These are phyloP conservation scores for Alnus rubra DNA, from an alignment of 306 rosid genomes.

Conservation along the genomic window DNA sequence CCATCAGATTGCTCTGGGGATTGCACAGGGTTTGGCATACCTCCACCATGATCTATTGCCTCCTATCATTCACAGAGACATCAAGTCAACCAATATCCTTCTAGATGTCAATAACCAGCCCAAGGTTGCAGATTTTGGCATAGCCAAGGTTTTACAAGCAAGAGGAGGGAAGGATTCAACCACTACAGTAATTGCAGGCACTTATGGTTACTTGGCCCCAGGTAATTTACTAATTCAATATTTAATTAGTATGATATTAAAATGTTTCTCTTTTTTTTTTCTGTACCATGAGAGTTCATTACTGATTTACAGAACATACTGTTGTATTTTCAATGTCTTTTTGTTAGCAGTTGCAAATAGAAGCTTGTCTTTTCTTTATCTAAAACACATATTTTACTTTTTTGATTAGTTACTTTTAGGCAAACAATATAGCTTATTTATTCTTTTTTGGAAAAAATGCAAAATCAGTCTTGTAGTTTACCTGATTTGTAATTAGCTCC, in stretches of 20 bases:
- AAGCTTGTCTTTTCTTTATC: too few species aligned
- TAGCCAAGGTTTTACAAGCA: slow-evolving; percentile 96
- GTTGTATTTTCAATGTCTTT: too few species aligned
- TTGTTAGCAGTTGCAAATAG: too few species aligned
- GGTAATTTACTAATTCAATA: slow-evolving; percentile 44
- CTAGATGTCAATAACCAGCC: slow-evolving; percentile 82
- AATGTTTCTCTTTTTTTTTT: not conserved
- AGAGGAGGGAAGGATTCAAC: slow-evolving; percentile 83
- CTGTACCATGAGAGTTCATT: not conserved
- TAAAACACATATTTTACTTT: too few species aligned
- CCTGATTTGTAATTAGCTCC: too few species aligned
- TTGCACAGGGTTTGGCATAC: slow-evolving; percentile 89
- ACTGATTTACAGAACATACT: too few species aligned
- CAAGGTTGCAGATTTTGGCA: slow-evolving; percentile 95
- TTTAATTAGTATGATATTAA: not conserved
- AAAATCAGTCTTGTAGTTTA: too few species aligned
- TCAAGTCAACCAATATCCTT: slow-evolving; percentile 83
- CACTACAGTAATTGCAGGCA: slow-evolving; percentile 85
- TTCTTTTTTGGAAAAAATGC: too few species aligned
- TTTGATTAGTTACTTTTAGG: too few species aligned
- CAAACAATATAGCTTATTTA: too few species aligned
- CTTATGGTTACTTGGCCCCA: slow-evolving; percentile 94
- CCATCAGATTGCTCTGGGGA: slow-evolving; percentile 76
- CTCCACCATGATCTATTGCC: slow-evolving; percentile 89
- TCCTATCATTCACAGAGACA: slow-evolving; percentile 87